Percentiles rank a stretch among this genome's conserved stretches.
These are phyloP conservation scores for Podospora bellae-mahoneyi DNA, from an alignment of 495 filamentous ascomycete species.

Conservation along the genomic window DNA sequence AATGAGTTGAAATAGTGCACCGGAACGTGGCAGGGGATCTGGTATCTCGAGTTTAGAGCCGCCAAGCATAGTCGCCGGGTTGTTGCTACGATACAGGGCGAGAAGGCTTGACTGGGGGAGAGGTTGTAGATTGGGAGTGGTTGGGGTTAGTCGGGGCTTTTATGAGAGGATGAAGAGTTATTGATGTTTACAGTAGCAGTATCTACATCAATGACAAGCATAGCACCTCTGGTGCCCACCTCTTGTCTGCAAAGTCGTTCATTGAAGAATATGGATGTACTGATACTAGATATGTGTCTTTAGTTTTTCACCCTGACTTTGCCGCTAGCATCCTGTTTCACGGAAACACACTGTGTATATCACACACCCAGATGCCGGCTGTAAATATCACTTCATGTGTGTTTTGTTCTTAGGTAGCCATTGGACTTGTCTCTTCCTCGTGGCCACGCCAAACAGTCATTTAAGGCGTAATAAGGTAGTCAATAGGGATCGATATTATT, in stretches of 20 bases:
- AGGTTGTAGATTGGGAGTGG: neutral
- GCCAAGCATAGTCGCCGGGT: constrained; percentile 72
- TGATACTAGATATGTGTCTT: too few species aligned
- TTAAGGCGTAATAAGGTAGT: too few species aligned
- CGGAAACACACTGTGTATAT: too few species aligned
- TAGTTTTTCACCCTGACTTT: too few species aligned
- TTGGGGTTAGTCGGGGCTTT: neutral
- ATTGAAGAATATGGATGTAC: too few species aligned
- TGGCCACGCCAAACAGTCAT: too few species aligned
- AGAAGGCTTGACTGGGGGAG: constrained; percentile 54
- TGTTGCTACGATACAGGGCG: constrained; percentile 91
- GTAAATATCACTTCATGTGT: too few species aligned
- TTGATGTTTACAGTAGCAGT: neutral
- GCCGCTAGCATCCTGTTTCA: too few species aligned
- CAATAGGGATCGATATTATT: too few species aligned
- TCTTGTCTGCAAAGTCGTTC: neutral
- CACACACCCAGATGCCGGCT: too few species aligned
- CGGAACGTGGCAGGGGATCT: constrained; percentile 77
- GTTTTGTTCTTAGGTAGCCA: too few species aligned
- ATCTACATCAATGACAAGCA: neutral
- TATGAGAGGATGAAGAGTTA: neutral
- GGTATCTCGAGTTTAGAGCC: constrained; percentile 88
- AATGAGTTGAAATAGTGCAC: constrained; percentile 30
- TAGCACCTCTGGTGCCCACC: neutral
- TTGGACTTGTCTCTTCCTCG: too few species aligned